Evolutionary conservation across 805 yeast genomes (phyloP).

Genomic region (Ogataea polymorpha): DNA sequence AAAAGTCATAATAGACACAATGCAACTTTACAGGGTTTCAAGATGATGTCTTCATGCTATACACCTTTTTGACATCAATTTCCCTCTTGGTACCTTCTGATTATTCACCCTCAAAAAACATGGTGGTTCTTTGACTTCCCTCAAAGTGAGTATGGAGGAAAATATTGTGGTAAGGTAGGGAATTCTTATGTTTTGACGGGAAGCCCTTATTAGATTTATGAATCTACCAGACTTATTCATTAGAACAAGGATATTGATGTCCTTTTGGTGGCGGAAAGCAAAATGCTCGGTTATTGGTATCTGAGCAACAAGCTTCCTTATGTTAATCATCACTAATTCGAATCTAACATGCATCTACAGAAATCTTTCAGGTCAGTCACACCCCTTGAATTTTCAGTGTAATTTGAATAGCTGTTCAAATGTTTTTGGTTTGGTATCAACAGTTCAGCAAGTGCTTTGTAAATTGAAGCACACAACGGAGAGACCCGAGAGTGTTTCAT

Average conservation of each 20-base stretch:
- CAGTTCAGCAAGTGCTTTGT: constrained; percentile 22
- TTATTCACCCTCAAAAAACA: constrained; percentile 27
- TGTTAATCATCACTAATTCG: constrained; percentile 14
- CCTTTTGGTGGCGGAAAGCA: constrained; percentile 28
- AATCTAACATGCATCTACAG: constrained; percentile 33
- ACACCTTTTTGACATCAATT: constrained; percentile 12
- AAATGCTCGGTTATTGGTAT: constrained; percentile 6
- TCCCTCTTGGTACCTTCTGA: constrained; percentile 13
- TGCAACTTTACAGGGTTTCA: constrained; percentile 10
- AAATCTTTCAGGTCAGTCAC: constrained; percentile 29
- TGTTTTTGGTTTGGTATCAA: constrained; percentile 5
- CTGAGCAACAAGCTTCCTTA: not conserved
- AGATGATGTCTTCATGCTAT: constrained; percentile 15
- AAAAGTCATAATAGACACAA: constrained; percentile 27
- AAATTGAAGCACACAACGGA: constrained; percentile 20
- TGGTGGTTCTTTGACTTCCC: constrained; percentile 25
- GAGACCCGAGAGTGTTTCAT: constrained; percentile 11
- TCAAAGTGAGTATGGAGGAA: constrained; percentile 25
- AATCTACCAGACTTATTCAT: constrained; percentile 33
- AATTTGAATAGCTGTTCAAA: constrained; percentile 16
- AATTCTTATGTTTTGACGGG: constrained; percentile 31
- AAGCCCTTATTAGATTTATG: constrained; percentile 23
- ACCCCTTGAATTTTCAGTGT: constrained; percentile 33
- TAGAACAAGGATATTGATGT: constrained; percentile 35
- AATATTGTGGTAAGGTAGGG: constrained; percentile 33